Evolutionary conservation across 352 stramenopile species (phyloP).

Genomic region (Globisporangium uncinulatum): DNA sequence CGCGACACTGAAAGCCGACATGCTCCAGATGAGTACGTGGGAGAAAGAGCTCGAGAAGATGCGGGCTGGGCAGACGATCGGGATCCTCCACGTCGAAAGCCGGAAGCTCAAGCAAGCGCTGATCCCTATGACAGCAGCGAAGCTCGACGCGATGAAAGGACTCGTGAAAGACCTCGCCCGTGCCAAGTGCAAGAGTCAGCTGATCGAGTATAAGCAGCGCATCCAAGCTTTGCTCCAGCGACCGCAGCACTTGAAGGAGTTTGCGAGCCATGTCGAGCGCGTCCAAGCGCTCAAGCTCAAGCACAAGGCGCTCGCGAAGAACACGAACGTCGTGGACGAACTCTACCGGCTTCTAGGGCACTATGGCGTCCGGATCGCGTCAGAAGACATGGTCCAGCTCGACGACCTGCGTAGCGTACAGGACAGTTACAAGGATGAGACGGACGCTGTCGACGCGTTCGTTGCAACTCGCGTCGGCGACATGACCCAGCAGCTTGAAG

Average conservation of each 20-base stretch:
- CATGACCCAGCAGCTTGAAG: conserved; percentile 91
- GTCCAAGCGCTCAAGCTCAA: conserved; percentile 70
- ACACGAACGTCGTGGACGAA: conserved; percentile 90
- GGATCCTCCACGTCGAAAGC: conserved; percentile 91
- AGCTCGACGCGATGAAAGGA: conserved; percentile 90
- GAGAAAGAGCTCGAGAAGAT: conserved; percentile 94
- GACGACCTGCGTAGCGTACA: conserved; percentile 85
- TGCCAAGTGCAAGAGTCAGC: conserved; percentile 81
- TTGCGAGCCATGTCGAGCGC: conserved; percentile 82
- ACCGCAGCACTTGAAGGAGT: conserved; percentile 90
- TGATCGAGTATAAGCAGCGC: conserved; percentile 88
- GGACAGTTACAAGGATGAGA: conserved; percentile 87
- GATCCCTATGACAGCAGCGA: conserved; percentile 89
- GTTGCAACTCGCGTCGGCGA: conserved; percentile 82
- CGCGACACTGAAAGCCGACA: conserved; percentile 82
- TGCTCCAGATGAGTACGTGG: conserved; percentile 90
- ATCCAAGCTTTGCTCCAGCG: conserved; percentile 81
- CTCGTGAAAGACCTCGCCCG: conserved; percentile 89
- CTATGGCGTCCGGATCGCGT: conserved; percentile 89
- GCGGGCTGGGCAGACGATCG: conserved; percentile 86
- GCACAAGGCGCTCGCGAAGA: conserved; percentile 77
- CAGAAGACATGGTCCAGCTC: conserved; percentile 92
- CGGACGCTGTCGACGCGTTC: conserved; percentile 79
- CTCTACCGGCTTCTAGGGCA: conserved; percentile 90
- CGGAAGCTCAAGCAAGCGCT: conserved; percentile 91